Conservation (phyloP, 2,329 filamentous ascomycete species). For the Zymoseptoria brevis region DNA sequence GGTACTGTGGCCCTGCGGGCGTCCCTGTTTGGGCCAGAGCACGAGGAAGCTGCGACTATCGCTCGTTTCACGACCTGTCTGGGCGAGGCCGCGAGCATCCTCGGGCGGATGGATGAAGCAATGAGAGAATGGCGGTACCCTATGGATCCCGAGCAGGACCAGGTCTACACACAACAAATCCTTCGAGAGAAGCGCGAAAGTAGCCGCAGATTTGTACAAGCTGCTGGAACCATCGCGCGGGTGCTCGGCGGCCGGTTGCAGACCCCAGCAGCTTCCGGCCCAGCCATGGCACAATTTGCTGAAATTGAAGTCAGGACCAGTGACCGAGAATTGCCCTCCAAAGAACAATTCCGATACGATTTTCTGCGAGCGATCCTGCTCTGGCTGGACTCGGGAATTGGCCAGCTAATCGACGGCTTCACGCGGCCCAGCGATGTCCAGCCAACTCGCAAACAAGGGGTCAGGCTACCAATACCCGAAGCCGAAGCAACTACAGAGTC, state of each 20-base stretch:
- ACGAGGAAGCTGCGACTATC: constrained; percentile 18
- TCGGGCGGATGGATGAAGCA: constrained; percentile 51
- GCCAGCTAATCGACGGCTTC: constrained; percentile 50
- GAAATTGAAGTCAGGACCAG: constrained; percentile 32
- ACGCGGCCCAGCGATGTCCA: constrained; percentile 37
- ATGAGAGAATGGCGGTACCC: constrained; percentile 53
- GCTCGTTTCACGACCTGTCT: constrained; percentile 25
- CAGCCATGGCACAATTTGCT: constrained; percentile 20
- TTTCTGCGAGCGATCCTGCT: constrained; percentile 56
- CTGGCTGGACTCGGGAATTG: constrained; percentile 53
- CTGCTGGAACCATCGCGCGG: constrained; percentile 49
- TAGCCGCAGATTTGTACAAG: constrained; percentile 54
- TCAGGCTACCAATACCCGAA: constrained; percentile 42
- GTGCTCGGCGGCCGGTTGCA: constrained; percentile 48
- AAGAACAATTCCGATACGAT: constrained; percentile 54
- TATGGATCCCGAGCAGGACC: constrained; percentile 45
- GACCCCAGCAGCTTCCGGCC: constrained; percentile 24
- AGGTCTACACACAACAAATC: constrained; percentile 48
- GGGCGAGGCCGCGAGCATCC: constrained; percentile 33
- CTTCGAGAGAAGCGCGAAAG: constrained; percentile 49
- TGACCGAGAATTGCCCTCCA: constrained; percentile 30
- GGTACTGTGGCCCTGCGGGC: constrained; percentile 47
- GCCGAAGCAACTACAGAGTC: constrained; percentile 43
- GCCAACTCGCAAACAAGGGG: constrained; percentile 27
- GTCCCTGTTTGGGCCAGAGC: constrained; percentile 45